Evolutionary conservation across 441 rosid species (phyloP), one percentile per base, ranked within the genome.

Genomic region (Brassica balearica): DNA sequence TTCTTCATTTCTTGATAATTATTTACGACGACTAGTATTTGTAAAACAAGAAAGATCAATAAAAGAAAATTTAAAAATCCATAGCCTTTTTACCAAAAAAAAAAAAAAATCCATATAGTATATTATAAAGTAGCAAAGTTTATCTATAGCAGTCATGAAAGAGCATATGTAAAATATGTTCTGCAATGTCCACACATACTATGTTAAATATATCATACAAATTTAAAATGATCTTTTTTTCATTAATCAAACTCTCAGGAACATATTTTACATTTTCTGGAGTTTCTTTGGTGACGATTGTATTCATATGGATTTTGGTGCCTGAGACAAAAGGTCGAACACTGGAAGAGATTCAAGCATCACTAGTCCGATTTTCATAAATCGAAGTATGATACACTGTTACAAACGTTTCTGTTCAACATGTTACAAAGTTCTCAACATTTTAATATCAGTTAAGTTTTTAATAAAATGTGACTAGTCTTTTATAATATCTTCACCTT

Each of bases 261-360:
- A 80, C 80, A 19, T 80, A 65, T 70, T 80, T 71, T 1, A 23
- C 65, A 41, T 80, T 75, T 58, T 71, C 80, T 10, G 76, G 83
- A 22, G 59, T 75, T 46, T 80, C 80, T 19, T 1, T 75, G 2
- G 8, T 60, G 0, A 65, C 83, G 20, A 17, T 60, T 0, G 0
- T 80, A 34, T 80, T 80, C 11, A 19, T 65, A 70, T 80, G 83
- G 80, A 71, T 41, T 1, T 46, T 80, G 36, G 80, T 80, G 36
- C 83, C 80, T 1, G 83, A 80, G 19, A 80, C 83, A 0, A 80
- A 80, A 80, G 80, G 73, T 17, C 73, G 79, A 51, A 80, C 80
- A 43, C 83, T 80, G 1, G 83, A 80, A 48, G 83, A 80, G 5
- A 80, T 80, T 58, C 80, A 80, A 71, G 15, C 76, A 64, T 75